Percentiles rank a stretch among this genome's conserved stretches.
Conservation (phyloP, 305 asterid species). For the Fraxinus paxiana region DNA sequence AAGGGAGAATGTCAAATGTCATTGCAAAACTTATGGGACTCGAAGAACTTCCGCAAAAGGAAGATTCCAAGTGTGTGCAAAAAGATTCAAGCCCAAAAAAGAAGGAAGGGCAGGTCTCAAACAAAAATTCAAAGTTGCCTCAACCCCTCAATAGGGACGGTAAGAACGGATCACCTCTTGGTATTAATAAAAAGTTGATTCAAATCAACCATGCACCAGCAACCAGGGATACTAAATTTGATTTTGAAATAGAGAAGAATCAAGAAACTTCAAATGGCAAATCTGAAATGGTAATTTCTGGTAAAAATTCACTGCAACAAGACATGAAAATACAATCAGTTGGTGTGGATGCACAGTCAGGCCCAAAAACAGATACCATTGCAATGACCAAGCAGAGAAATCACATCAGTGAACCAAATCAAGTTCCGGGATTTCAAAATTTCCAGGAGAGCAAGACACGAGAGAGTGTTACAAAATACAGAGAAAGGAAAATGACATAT, state of each 20-base stretch:
- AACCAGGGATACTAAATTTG: slow-evolving; percentile 27
- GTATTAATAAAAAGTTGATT: slow-evolving; percentile 13
- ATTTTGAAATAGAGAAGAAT: slow-evolving; percentile 31
- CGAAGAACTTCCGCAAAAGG: slow-evolving; percentile 51
- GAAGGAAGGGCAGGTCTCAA: slow-evolving; percentile 27
- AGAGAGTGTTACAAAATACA: slow-evolving; percentile 23
- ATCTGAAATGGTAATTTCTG: slow-evolving; percentile 24
- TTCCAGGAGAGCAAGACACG: slow-evolving; percentile 36
- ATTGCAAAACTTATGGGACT: slow-evolving; percentile 92
- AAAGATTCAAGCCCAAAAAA: slow-evolving; percentile 34
- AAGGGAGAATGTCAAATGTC: slow-evolving; percentile 71
- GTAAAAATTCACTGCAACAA: slow-evolving; percentile 17
- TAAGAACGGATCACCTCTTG: slow-evolving; percentile 13
- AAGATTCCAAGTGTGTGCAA: slow-evolving; percentile 22
- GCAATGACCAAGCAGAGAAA: slow-evolving; percentile 30
- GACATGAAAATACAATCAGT: slow-evolving; percentile 16
- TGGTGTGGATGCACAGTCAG: slow-evolving; percentile 18
- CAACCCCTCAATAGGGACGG: background rate
- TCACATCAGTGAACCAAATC: slow-evolving; percentile 25
- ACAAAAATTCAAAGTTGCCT: slow-evolving; percentile 16
- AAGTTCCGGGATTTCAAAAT: slow-evolving; percentile 26
- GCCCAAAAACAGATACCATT: slow-evolving; percentile 20
- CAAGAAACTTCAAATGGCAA: slow-evolving; percentile 22
- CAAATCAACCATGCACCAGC: slow-evolving; percentile 14
- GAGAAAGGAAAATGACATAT: slow-evolving; percentile 27